Evolutionary conservation across 345 rosid genomes (phyloP), one percentile per base, ranked within the genome.

Genomic region (Heritiera littoralis): DNA sequence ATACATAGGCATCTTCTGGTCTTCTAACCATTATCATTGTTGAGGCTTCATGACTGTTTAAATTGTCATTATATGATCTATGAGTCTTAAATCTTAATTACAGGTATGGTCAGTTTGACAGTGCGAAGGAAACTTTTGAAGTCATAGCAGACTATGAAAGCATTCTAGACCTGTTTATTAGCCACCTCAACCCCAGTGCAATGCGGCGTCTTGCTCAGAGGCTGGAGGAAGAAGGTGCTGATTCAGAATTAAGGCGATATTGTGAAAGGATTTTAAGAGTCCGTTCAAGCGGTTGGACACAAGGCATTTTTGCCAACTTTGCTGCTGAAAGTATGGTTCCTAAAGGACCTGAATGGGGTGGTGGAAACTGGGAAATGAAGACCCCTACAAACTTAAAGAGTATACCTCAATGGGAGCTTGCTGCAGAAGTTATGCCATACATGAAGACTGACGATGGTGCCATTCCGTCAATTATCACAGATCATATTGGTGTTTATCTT

Each of bases 291-390:
- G 98, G 99, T 83, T 94, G 98, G 99, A 96, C 99, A n/a, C 99
- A 96, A 77, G 97, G 99, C 52, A 92, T 96, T 78, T 96, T 96
- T 83, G 97, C 98, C n/a, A 96, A 96, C 82, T 96, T 96, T 84
- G 98, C 98, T 83, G 97, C 99, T 38, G 99, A 96, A 88, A 94
- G 95, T 84, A 92, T 96, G 97, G 98, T 94, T 80, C 99, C 98
- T 3, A 96, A 96, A 85, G 98, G 99, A 80, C 84, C 94, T 72
- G 98, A 92, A 86, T 96, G 99, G 99, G 98, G 98, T 81, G 99
- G 99, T 84, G 98, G 97, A 71, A 96, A 96, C 90, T 96, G 98
- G 43, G 43, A 40, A 40, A 40, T 40, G 5, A 40, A 40, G 43
- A 40, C 43, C 43, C 43, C 43, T 40, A 40, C 43, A 40, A 40